Evolutionary conservation across 2,329 filamentous ascomycete genomes (phyloP), one percentile per base, ranked within the genome.

Genomic region (Ceratocystis destructans): DNA sequence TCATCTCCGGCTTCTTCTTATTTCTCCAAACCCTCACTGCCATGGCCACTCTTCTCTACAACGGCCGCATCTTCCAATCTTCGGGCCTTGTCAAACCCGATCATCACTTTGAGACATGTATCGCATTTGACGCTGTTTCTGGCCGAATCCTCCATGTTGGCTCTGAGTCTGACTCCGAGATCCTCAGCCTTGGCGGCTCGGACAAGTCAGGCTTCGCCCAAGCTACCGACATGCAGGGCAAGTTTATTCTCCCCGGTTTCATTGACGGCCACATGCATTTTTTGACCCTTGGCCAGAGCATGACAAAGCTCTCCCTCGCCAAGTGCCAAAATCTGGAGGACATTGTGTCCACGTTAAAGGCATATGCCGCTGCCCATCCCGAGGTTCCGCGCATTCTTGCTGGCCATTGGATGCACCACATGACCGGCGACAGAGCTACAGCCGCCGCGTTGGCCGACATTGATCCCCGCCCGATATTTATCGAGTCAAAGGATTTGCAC

Each of bases 191-290:
- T 28, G 64, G 59, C 1, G 64, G 57, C 28, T 7, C 64, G 6
- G 66, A 67, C 66, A 64, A 61, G 28, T 66, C 64, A 17, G 62
- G 62, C 48, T 63, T 64, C 45, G 61, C 33, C 17, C 20, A 55
- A 6, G 53, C 50, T 31, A 71, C 77, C 76, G 72, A 77, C 41
- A 65, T 77, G 2, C 64, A 62, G 1, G 74, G 75, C 1, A 71
- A 71, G 25, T 76, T 75, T 1, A 73, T 84, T 2, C 74, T 84
- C 1, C 82, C 82, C 0, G 78, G 81, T 15, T 84, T 84, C 73
- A 79, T 84, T 48, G 82, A 84, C 67, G 81, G 80, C 5, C 82
- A 84, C 68, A 77, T 83, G 73, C 82, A 84, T 70, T 75, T 84
- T 8, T 75, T 84, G 0, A 74, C 81, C 8, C 75, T 83, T 0